Conservation (phyloP, 2,329 filamentous ascomycete species). For the Zasmidium angulare region DNA sequence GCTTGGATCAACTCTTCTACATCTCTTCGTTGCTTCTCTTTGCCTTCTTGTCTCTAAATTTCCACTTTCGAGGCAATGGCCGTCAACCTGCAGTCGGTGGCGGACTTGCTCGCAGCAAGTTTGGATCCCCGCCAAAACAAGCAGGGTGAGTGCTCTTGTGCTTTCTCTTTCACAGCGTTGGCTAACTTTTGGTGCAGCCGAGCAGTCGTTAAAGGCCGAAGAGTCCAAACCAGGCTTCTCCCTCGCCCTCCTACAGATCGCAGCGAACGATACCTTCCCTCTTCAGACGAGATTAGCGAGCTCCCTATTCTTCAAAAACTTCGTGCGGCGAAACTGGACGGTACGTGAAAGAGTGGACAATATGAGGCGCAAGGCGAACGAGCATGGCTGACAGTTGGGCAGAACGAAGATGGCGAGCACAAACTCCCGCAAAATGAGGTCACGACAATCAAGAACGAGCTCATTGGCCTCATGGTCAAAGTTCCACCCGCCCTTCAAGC, state of each 20-base stretch:
- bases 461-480: constrained; percentile 94
- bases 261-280: constrained; percentile 71
- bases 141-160: constrained; percentile 64
- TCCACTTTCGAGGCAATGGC: constrained; percentile 50
- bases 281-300: constrained; percentile 80
- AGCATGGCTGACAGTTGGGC: too few relatives aligned
- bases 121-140: constrained; percentile 84
- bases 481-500: constrained; percentile 85
- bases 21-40: not conserved
- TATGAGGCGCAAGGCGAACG: too few relatives aligned
- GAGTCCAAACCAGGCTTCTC: constrained; percentile 86
- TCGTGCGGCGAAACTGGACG: constrained; percentile 90
- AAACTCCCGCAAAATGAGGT: constrained; percentile 83
- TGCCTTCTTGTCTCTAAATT: not conserved
- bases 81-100: constrained; percentile 62
- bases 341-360: too few relatives aligned
- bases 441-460: constrained; percentile 84
- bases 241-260: constrained; percentile 80
- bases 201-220: constrained; percentile 74
- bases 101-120: constrained; percentile 85
- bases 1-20: not conserved
- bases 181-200: constrained; percentile 58
- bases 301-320: constrained; percentile 97
- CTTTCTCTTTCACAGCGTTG: constrained; percentile 1
- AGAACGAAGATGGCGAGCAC: constrained; percentile 88